Conservation (phyloP, 148 eudicot species). For the Spergularia bocconei region DNA sequence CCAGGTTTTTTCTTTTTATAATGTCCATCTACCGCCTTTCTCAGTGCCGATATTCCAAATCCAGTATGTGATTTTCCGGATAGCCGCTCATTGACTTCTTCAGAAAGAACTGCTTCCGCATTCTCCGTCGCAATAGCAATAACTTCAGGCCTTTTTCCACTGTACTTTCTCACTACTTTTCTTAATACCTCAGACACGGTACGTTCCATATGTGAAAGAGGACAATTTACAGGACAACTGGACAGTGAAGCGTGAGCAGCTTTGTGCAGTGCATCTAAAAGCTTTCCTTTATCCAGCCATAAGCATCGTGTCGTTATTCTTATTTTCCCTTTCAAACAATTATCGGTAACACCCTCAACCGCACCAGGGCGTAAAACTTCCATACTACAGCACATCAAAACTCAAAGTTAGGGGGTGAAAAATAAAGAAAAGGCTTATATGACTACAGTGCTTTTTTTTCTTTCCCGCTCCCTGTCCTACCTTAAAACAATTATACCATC, state of each 20-base stretch:
- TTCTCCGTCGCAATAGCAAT: conserved; percentile 86
- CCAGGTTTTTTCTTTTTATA: conserved; percentile 37
- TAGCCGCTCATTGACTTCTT: conserved; percentile 66
- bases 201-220: conserved; percentile 87
- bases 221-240: conserved; percentile 83
- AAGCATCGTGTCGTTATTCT: conserved; percentile 96
- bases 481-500: conserved; percentile 94
- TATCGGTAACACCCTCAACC: conserved; percentile 39
- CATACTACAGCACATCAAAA: conserved; percentile 60
- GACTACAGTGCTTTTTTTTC: not conserved
- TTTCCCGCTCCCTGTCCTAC: conserved; percentile 29
- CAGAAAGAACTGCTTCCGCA: conserved; percentile 73
- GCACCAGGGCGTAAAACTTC: conserved; percentile 78
- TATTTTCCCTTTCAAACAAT: conserved; percentile 72
- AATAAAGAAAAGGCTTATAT: not conserved
- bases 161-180: conserved; percentile 92
- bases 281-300: conserved; percentile 98
- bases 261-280: conserved; percentile 91
- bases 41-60: conserved; percentile 42
- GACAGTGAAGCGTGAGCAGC: conserved; percentile 92
- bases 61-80: conserved; percentile 56
- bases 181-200: conserved; percentile 81
- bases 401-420: conserved; percentile 15
- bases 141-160: conserved; percentile 92
- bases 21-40: conserved; percentile 49